Evolutionary conservation across 768 basidiomycete species (phyloP), one percentile per base, ranked within the genome.

Genomic region (Ephemerocybe angulata): DNA sequence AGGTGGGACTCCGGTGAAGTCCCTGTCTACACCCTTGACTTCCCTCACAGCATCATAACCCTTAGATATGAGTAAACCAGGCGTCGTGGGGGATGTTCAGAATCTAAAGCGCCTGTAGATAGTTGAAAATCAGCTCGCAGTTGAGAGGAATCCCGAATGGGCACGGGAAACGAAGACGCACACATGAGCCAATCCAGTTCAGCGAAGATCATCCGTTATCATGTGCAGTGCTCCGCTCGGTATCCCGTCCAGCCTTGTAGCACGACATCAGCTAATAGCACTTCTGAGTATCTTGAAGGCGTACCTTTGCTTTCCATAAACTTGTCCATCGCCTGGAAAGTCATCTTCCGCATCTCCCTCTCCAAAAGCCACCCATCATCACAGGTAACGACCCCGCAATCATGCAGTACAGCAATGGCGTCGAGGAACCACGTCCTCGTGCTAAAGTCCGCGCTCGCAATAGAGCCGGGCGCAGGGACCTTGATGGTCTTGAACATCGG

Each of bases 391-490:
- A 78, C 74, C 6, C 75, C 76, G 56, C 76, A 78, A 55, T 80
- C 78, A 59, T 78, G 72, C 57, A 80, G 62, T n/a, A 73, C 70
- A 43, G 70, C 71, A 15, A 78, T 74, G 21, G 73, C 76, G 33
- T 78, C 76, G 19, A 78, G 61, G 55, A 80, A 80, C 77, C 77
- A 80, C n/a, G 71, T 68, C 33, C 78, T 65, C 2, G 75, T 76
- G 59, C 71, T 75, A 59, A 77, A 78, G 51, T 78, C 78, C 19
- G 63, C 62, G 19, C 62, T 61, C 33, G 57, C 62, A 15, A 62
- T 59, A 29, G 65, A 67, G 28, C 60, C 65, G 37, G 62, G 56
- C 21, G 56, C 54, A 0, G 78, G 76, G n/a, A 76, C 71, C 15
- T 59, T 63, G 22, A 77, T 74, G n/a, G 72, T 72, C 56, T 67